Base-by-base conservation (phyloP, 805 yeast species). In the Hanseniaspora valbyensis region DNA sequence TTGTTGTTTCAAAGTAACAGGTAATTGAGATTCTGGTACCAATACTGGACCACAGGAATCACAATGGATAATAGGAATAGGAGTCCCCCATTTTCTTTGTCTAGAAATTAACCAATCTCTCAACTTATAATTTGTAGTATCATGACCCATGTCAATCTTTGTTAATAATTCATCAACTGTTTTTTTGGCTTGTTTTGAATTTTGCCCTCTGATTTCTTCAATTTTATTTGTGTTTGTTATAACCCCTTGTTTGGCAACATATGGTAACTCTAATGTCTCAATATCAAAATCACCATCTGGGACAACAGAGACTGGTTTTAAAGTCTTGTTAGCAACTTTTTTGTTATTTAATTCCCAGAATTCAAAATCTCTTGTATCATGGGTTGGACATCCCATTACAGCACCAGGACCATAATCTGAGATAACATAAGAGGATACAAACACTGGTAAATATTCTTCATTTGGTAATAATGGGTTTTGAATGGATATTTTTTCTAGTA, bases 71-170 rank as follows among this genome's bases (percentile, higher is more conserved):
- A 92, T 87, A 4, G 98, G 98, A 50, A 92, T 92, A 2, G 98
- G 98, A 0, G 96, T 92, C 24, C 98, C 98, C 98, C 98, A 92
- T 65, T 83, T 90, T 53, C 98, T 69, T 65, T 92, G 98, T 61
- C 98, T 76, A 59, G 94, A 82, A 42, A 92, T 83, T 25, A 92
- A 73, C 98, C 98, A 92, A 61, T 92, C 98, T 57, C 96, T 74
- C 26, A 92, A 68, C 56, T 80, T 75, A 59, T 72, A 81, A 55
- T 80, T 80, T 0, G 73, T 71, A 3, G 75, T 69, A 2, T 57
- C 52, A 1, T 65, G 56, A 0, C 90, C 96, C 1, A 63, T 36
- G 0, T 66, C 64, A 0, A 53, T 44, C 0, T 56, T 44, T 16
- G 60, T 63, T n/a, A 88, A 65, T 12, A 66, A 61, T 0, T 66